phyloP scores from a whole-genome alignment of 2,329 filamentous ascomycete genomes.

The Neonectria ditissima region DNA sequence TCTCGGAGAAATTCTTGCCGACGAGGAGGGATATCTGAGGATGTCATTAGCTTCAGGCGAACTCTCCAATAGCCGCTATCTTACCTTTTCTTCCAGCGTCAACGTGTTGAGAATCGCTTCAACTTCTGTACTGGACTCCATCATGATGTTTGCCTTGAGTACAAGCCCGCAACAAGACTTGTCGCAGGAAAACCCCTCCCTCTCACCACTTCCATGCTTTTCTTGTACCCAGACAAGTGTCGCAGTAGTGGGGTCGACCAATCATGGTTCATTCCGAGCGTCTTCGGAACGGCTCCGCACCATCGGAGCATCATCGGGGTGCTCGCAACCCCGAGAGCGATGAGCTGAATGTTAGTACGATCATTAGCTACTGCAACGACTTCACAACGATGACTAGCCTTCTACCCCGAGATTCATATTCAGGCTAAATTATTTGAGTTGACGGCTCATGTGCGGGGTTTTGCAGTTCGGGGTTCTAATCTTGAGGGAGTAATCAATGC shows the following conservation, averaged over 20 bases:
- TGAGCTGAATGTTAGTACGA: too few species aligned
- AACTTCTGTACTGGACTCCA: constrained; percentile 21
- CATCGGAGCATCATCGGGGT: not conserved
- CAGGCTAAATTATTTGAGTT: not conserved
- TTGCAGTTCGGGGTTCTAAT: too few species aligned
- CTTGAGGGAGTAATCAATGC: too few species aligned
- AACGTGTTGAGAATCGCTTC: constrained; percentile 28
- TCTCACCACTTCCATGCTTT: not conserved
- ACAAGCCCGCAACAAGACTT: not conserved
- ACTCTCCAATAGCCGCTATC: not conserved
- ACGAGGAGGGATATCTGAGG: constrained; percentile 39
- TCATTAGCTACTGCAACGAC: not conserved
- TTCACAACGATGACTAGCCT: not conserved
- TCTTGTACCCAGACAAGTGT: not conserved
- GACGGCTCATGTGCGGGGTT: not conserved
- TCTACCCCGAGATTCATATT: not conserved
- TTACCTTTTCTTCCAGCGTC: constrained; percentile 39
- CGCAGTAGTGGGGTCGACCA: not conserved
- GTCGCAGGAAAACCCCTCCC: not conserved
- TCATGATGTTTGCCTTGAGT: constrained; percentile 3
- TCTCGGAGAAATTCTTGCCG: constrained; percentile 42
- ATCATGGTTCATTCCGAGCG: constrained; percentile 6
- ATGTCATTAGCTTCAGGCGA: not conserved
- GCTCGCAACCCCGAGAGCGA: not conserved
- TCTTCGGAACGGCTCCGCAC: not conserved